Base-by-base conservation (phyloP, 371 early-diverging fungal genomes). In the Mucor mucedo region DNA sequence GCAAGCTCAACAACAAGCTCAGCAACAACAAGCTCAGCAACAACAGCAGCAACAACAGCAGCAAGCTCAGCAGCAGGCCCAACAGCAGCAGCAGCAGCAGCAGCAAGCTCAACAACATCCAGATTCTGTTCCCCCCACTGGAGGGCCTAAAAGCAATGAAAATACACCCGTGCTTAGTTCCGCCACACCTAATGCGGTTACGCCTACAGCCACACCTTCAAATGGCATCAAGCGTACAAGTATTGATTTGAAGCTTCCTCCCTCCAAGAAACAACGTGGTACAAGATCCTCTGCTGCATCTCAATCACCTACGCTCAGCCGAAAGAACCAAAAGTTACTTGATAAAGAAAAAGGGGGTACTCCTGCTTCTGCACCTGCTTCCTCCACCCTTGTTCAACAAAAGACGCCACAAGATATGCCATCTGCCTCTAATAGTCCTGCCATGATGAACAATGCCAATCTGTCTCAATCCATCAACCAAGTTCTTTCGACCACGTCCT, bases 181-280 rank as follows among this genome's bases (percentile, higher is more conserved):
- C 27, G 32, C 69, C 32, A 52, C 50, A n/a, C 14, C 54, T 10
- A 54, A 33, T 27, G 40, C 58, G 27, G 62, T 52, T 14, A 14
- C 57, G 13, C 6, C 32, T 5, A 35, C 35, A 1, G 42, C 69
- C 16, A 48, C 45, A 41, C 47, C 54, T 41, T 54, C 63, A 1
- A 52, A 53, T 39, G 63, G 68, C 44, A 70, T 77, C 2, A 78
- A 78, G 50, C 77, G 79, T 52, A 70, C 58, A 2, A 78, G 74
- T 42, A 77, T 82, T 42, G 82, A 82, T 62, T 48, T 78, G 30
- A 77, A 77, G 28, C 61, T 82, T 7, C 82, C 82, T 32, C 63
- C 73, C 8, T 58, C 69, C 0, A 80, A 80, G 54, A 76, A 76
- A 41, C 77, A 75, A 48, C 69, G 76, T 21, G 60, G 63, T n/a